Evolutionary conservation across 345 rosid genomes (phyloP).

Genomic region (Citrus sp.): DNA sequence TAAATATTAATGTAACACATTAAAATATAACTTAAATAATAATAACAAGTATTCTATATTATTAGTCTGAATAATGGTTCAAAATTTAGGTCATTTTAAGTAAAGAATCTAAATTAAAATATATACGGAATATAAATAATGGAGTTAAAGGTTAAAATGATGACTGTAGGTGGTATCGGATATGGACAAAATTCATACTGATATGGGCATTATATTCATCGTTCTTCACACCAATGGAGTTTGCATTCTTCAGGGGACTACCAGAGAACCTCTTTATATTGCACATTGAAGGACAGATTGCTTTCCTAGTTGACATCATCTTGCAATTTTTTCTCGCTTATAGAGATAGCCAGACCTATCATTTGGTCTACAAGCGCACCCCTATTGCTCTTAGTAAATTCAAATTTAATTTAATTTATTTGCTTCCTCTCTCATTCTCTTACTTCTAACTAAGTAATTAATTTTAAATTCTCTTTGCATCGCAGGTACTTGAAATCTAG

Average conservation of each 20-base stretch:
- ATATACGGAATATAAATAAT: too few relatives aligned
- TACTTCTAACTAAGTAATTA: neutral
- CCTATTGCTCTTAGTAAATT: slow-evolving; percentile 56
- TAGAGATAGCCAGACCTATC: slow-evolving; percentile 57
- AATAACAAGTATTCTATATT: too few relatives aligned
- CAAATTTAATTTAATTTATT: neutral
- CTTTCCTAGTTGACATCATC: slow-evolving; percentile 68
- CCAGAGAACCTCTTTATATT: slow-evolving; percentile 61
- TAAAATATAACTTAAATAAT: too few relatives aligned
- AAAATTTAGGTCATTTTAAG: too few relatives aligned
- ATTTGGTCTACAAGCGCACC: slow-evolving; percentile 45
- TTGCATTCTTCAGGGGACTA: slow-evolving; percentile 89
- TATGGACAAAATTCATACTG: slow-evolving; percentile 66
- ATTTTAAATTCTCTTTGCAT: neutral
- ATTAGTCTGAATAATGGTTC: too few relatives aligned
- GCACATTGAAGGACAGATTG: slow-evolving; percentile 74
- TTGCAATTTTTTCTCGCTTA: slow-evolving; percentile 64
- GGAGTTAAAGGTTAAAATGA: too few relatives aligned
- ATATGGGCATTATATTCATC: slow-evolving; percentile 85
- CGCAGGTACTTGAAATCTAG: slow-evolving; percentile 71
- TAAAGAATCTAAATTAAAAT: too few relatives aligned
- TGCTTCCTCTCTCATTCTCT: neutral
- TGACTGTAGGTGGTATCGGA: slow-evolving; percentile 53
- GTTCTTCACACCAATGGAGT: slow-evolving; percentile 84
- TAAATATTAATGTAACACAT: too few relatives aligned